Evolutionary conservation across 169 alveolate species (phyloP).

Genomic region (Besnoitia besnoiti): DNA sequence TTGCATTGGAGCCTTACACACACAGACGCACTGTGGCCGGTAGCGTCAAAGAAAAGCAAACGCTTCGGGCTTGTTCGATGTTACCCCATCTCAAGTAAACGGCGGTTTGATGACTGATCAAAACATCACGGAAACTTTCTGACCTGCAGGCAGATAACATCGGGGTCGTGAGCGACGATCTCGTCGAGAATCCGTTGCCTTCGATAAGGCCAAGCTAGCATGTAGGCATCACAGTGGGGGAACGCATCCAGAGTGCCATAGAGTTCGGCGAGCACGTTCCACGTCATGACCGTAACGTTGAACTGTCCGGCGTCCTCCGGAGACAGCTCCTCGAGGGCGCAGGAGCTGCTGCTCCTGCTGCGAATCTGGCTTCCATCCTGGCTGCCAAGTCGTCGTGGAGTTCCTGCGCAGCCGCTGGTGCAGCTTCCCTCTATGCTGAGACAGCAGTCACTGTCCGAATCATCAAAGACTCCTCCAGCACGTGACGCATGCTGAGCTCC

Average conservation of each 20-base stretch:
- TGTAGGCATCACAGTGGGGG: constrained; percentile 82
- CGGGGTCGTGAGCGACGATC: constrained; percentile 78
- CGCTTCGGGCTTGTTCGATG: too few relatives aligned
- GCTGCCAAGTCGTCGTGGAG: background rate
- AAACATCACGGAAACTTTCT: too few relatives aligned
- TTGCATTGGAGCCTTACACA: too few relatives aligned
- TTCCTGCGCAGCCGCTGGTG: background rate
- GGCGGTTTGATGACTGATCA: too few relatives aligned
- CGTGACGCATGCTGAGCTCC: background rate
- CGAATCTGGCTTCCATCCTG: background rate
- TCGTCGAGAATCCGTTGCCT: constrained; percentile 77
- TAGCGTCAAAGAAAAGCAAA: too few relatives aligned
- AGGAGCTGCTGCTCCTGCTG: background rate
- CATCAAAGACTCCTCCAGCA: background rate
- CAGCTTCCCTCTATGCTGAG: background rate
- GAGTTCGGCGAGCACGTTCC: constrained; percentile 83
- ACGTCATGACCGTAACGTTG: constrained; percentile 77
- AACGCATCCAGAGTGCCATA: constrained; percentile 81
- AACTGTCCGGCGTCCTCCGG: background rate
- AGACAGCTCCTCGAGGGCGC: background rate
- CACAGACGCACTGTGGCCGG: too few relatives aligned
- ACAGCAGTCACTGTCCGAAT: background rate
- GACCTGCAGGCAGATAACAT: constrained; percentile 76
- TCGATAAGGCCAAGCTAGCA: constrained; percentile 82
- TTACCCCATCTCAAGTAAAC: too few relatives aligned